Evolutionary conservation across 352 stramenopile species (phyloP).

Genomic region (Globisporangium paddicum): DNA sequence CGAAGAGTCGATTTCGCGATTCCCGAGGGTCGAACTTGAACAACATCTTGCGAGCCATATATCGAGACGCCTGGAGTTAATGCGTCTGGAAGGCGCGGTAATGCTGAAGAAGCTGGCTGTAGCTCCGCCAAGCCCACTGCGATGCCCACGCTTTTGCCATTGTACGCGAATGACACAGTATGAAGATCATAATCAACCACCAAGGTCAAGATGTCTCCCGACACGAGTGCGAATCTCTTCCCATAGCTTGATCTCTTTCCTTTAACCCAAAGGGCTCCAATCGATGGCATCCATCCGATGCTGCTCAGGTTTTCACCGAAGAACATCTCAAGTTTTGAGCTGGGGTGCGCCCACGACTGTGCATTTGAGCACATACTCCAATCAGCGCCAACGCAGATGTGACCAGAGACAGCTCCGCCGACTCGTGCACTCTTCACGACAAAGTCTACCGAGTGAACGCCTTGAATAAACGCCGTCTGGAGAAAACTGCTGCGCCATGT

Average conservation of each 20-base stretch:
- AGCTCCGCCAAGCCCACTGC: constrained; percentile 46
- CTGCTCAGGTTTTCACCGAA: constrained; percentile 43
- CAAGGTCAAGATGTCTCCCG: constrained; percentile 73
- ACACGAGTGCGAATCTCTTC: constrained; percentile 27
- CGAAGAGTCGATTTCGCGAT: constrained; percentile 73
- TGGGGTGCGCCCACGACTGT: neutral
- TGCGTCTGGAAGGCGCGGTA: constrained; percentile 32
- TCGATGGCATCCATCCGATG: constrained; percentile 83
- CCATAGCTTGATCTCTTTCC: constrained; percentile 54
- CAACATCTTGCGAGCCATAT: constrained; percentile 64
- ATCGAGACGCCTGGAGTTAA: constrained; percentile 59
- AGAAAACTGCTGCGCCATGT: constrained; percentile 67
- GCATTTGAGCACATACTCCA: constrained; percentile 27
- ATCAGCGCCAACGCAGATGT: constrained; percentile 74
- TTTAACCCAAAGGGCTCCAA: constrained; percentile 70
- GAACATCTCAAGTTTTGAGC: constrained; percentile 28
- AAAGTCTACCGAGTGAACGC: constrained; percentile 77
- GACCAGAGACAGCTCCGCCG: constrained; percentile 57
- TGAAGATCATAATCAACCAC: constrained; percentile 73
- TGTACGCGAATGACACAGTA: constrained; percentile 67
- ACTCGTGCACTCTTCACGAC: constrained; percentile 64
- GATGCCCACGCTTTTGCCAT: constrained; percentile 51
- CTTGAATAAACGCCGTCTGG: constrained; percentile 53
- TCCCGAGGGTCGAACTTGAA: constrained; percentile 65
- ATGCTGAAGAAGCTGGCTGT: constrained; percentile 20